phyloP scores from a whole-genome alignment of 345 rosid genomes.

The Aquilaria yunnanensis region DNA sequence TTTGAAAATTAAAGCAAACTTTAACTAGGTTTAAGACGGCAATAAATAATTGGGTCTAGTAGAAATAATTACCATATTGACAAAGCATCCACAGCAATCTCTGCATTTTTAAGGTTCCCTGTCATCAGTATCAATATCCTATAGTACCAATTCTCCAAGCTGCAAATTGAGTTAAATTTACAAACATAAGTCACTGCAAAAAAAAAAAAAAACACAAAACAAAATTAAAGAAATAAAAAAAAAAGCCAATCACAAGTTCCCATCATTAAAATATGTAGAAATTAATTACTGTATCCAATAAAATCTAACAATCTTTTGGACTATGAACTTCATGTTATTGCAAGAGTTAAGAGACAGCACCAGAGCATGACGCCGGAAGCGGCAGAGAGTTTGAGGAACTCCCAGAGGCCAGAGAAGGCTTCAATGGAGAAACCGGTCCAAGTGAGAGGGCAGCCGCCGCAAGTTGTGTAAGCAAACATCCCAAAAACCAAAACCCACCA shows the following conservation, averaged over 20 bases:
- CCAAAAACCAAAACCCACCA: slow-evolving; percentile 66
- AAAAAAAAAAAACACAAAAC: too few species aligned
- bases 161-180: slow-evolving; percentile 15
- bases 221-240: too few species aligned
- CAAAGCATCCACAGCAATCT: slow-evolving; percentile 72
- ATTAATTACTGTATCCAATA: background rate
- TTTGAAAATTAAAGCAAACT: too few species aligned
- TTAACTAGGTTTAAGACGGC: background rate
- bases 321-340: too few species aligned
- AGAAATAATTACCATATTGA: slow-evolving; percentile 60
- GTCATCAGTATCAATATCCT: slow-evolving; percentile 74
- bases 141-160: slow-evolving; percentile 94
- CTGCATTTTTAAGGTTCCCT: slow-evolving; percentile 63
- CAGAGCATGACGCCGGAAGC: slow-evolving; percentile 87
- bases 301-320: too few species aligned
- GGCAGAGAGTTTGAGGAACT: slow-evolving; percentile 60
- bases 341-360: slow-evolving; percentile 17
- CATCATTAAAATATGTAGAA: background rate
- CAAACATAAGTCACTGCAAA: background rate
- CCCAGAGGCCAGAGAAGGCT: slow-evolving; percentile 79
- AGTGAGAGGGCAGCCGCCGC: slow-evolving; percentile 65
- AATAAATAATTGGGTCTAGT: background rate
- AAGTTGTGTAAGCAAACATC: slow-evolving; percentile 26
- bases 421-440: slow-evolving; percentile 79
- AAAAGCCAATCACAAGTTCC: too few species aligned